Percentiles rank a stretch among this genome's conserved stretches.
phyloP scores from a whole-genome alignment of 2,329 filamentous ascomycete genomes.

The Cytospora mali region DNA sequence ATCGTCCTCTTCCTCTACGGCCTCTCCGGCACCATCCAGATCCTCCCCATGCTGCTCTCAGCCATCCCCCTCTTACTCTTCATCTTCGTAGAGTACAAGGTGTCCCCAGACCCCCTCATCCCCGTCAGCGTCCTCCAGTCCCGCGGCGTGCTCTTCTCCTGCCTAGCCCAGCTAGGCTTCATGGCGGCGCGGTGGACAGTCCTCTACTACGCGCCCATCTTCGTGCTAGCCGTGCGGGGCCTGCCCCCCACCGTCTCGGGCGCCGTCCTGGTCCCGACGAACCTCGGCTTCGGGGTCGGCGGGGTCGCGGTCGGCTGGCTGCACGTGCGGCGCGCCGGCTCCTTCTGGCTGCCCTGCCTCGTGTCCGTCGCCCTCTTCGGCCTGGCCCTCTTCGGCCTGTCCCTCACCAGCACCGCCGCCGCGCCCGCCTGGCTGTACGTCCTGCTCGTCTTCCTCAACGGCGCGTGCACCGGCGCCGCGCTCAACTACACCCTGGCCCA shows the following conservation, averaged over 20 bases:
- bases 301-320: conserved; percentile 73
- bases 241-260: conserved; percentile 72
- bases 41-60: conserved; percentile 63
- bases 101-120: conserved; percentile 72
- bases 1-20: conserved; percentile 73
- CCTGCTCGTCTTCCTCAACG: conserved; percentile 67
- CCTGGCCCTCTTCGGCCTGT: conserved; percentile 59
- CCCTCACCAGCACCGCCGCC: conserved; percentile 54
- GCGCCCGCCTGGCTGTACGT: conserved; percentile 59
- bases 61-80: conserved; percentile 55
- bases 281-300: conserved; percentile 75
- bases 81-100: conserved; percentile 62
- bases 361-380: conserved; percentile 65
- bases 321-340: conserved; percentile 72
- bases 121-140: conserved; percentile 71
- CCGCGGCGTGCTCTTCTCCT: conserved; percentile 71
- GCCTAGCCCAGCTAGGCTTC: conserved; percentile 72
- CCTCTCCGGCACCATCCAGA: conserved; percentile 64
- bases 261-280: conserved; percentile 78
- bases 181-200: conserved; percentile 83
- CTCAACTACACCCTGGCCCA: conserved; percentile 84
- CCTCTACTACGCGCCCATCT: conserved; percentile 80
- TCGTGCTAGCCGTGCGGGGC: conserved; percentile 73
- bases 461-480: conserved; percentile 70
- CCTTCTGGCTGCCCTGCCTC: conserved; percentile 70